Conservation (phyloP, 148 eudicot species). For the Beta vulgaris region DNA sequence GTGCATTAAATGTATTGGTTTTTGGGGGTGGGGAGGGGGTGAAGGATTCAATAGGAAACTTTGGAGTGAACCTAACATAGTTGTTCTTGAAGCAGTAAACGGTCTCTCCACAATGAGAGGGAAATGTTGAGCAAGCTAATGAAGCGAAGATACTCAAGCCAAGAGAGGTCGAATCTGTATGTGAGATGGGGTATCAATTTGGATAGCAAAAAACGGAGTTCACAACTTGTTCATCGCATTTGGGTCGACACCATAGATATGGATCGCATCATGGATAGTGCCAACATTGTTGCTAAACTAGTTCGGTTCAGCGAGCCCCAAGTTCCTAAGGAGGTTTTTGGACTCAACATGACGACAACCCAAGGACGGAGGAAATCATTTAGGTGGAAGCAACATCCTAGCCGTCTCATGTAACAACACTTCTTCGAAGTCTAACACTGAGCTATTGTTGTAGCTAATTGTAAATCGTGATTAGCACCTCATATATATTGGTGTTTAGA, state of each 20-base stretch:
- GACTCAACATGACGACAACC: constrained; percentile 60
- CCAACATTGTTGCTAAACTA: constrained; percentile 65
- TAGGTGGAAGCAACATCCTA: constrained; percentile 45
- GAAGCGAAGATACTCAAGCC: constrained; percentile 57
- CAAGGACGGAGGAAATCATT: constrained; percentile 42
- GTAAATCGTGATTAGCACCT: constrained; percentile 2
- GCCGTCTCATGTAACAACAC: constrained; percentile 30
- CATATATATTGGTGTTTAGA: constrained; percentile 3
- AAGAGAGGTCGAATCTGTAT: constrained; percentile 60
- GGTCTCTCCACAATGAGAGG: constrained; percentile 67
- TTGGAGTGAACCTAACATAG: neutral
- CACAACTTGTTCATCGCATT: constrained; percentile 54
- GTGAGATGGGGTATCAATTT: constrained; percentile 72
- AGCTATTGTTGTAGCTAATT: constrained; percentile 29
- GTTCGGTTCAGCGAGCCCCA: constrained; percentile 51
- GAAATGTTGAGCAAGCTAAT: constrained; percentile 66
- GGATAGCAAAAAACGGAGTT: constrained; percentile 61
- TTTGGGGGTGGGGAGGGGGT: neutral
- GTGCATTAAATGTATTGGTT: too few relatives aligned
- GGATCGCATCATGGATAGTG: constrained; percentile 71
- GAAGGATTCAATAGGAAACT: neutral
- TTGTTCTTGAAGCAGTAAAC: constrained; percentile 44
- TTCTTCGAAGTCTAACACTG: neutral
- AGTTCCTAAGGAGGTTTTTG: constrained; percentile 76
- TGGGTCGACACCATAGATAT: constrained; percentile 59